Conservation (phyloP, 2,329 filamentous ascomycete genomes). For the Clonostachys chloroleuca region DNA sequence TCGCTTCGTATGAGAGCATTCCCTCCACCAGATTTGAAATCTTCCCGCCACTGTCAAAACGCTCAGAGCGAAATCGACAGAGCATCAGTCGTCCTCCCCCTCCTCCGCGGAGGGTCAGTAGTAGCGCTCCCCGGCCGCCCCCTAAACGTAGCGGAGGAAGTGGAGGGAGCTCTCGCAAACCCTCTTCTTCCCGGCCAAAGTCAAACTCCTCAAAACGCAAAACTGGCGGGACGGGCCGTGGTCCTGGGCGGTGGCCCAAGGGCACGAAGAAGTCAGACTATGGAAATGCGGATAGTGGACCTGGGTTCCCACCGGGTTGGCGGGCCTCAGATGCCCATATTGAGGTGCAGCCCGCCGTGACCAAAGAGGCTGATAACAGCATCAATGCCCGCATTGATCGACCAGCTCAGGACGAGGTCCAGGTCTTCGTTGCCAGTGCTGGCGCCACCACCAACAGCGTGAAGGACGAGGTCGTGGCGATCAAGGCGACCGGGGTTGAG, state of each 20-base stretch:
- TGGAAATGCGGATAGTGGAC: slow-evolving; percentile 61
- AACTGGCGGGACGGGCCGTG: slow-evolving; percentile 58
- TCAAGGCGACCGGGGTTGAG: slow-evolving; percentile 5
- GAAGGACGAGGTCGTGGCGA: neutral
- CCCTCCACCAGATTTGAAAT: slow-evolving; percentile 72
- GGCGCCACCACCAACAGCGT: neutral
- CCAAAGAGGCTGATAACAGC: neutral
- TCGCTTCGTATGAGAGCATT: slow-evolving; percentile 48
- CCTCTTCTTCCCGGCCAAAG: slow-evolving; percentile 31
- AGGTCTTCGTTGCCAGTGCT: slow-evolving; percentile 18
- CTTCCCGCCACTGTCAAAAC: slow-evolving; percentile 61
- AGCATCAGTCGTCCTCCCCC: slow-evolving; percentile 29
- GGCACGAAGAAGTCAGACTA: slow-evolving; percentile 66
- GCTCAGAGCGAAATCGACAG: slow-evolving; percentile 38
- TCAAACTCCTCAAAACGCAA: slow-evolving; percentile 41
- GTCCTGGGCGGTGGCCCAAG: slow-evolving; percentile 63
- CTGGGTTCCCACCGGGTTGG: slow-evolving; percentile 58
- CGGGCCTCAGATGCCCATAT: slow-evolving; percentile 8
- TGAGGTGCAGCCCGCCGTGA: neutral
- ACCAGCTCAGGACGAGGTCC: slow-evolving; percentile 22
- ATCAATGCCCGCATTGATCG: too few relatives aligned
- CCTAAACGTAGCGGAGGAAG: slow-evolving; percentile 2
- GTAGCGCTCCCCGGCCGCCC: slow-evolving; percentile 17
- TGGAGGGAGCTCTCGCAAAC: slow-evolving; percentile 13
- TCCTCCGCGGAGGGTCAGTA: slow-evolving; percentile 4